Base-by-base conservation (phyloP, 805 yeast genomes). In the Candida parachauliodes region DNA sequence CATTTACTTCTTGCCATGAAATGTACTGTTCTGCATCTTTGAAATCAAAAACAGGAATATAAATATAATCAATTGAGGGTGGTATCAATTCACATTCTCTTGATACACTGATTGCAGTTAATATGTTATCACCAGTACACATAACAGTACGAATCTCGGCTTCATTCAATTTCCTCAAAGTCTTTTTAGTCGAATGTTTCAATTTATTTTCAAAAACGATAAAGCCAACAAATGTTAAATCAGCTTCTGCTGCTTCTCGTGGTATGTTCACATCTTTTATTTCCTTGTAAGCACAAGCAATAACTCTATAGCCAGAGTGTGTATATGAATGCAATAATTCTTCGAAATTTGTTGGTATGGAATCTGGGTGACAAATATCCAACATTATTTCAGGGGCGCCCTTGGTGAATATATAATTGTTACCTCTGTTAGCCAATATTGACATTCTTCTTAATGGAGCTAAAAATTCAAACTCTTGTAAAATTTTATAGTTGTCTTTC, bases 81-180 rank as follows among this genome's bases (percentile, higher is more conserved):
- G 58, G 59, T 8, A 93, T 60, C 44, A 93, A 66, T 2, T 78
- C 81, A 54, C 95, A 86, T 52, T 91, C 96, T 42, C 79, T 73
- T 3, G 85, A 96, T 12, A 93, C 98, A 59, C 96, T 85, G 15
- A 93, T 77, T 0, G 98, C 98, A 0, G 99, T 93, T 40, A 93
- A 65, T 14, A 93, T 78, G 54, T 93, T 93, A 59, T 93, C 99
- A 37, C 99, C 99, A 0, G 98, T 93, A 59, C 98, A 93, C 98
- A 93, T 93, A 20, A 88, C 66, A 0, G 93, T 85, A 48, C 97
- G 70, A 34, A 93, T 72, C 16, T 76, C 70, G 0, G 98, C 97
- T 5, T 68, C 69, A 16, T 66, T 65, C 34, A 93, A 67, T 41
- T 76, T 71, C 9, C 59, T 46, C 34, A 93, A 68, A 0, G 89